A percentile compares a stretch with the other conserved stretches of the same genome.
Conservation (phyloP, 2,329 filamentous ascomycete genomes). For the Coniochaeta hoffmannii region DNA sequence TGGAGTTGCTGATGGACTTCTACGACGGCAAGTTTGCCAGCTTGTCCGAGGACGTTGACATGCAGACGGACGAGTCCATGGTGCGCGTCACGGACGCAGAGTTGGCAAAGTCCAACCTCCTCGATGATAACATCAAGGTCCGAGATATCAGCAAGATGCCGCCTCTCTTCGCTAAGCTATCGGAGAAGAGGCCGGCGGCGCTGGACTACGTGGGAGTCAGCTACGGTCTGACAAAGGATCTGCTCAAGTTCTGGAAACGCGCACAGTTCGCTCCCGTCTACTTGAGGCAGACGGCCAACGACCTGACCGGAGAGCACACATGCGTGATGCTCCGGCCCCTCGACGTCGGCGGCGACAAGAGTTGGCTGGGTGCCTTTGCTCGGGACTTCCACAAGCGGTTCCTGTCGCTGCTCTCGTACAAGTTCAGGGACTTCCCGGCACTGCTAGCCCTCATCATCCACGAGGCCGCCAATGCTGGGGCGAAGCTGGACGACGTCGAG, state of each 20-base stretch:
- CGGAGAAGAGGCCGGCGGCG: conserved; percentile 68
- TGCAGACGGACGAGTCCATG: conserved; percentile 54
- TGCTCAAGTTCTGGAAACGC: conserved; percentile 97
- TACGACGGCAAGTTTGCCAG: conserved; percentile 90
- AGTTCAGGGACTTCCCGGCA: conserved; percentile 78
- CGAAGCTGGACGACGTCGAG: conserved; percentile 42
- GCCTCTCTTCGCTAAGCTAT: conserved; percentile 81
- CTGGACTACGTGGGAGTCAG: conserved; percentile 95
- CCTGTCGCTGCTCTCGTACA: conserved; percentile 79
- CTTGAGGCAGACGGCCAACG: conserved; percentile 87
- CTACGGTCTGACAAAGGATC: conserved; percentile 77
- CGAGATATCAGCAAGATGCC: conserved; percentile 89
- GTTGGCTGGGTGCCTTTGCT: conserved; percentile 86
- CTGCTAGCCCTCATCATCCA: conserved; percentile 79
- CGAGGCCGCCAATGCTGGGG: conserved; percentile 70
- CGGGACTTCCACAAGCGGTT: conserved; percentile 95
- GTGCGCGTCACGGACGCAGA: conserved; percentile 76
- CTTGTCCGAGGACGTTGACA: conserved; percentile 61
- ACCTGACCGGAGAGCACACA: conserved; percentile 93
- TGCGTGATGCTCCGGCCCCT: conserved; percentile 94
- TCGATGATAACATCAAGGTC: conserved; percentile 83
- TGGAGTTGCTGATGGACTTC: conserved; percentile 83
- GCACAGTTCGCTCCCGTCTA: conserved; percentile 83
- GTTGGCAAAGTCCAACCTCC: conserved; percentile 64
- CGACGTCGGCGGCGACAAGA: conserved; percentile 56